A percentile compares a stretch with the other conserved stretches of the same genome.
phyloP scores from a whole-genome alignment of 2,329 filamentous ascomycete genomes.

The Purpureocillium lavendulum region DNA sequence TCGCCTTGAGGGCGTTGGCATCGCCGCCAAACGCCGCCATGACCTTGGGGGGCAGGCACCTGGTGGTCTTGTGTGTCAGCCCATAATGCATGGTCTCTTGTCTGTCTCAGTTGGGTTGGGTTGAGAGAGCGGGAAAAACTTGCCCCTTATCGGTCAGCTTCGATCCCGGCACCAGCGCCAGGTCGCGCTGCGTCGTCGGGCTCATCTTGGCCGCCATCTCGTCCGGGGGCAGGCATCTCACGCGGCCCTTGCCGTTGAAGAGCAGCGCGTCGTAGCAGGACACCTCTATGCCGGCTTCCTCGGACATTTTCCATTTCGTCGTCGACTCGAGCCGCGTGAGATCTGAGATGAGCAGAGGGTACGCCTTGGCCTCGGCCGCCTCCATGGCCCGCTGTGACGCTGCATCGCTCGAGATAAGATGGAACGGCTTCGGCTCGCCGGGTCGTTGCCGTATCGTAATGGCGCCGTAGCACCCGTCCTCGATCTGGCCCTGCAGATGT shows the following conservation, averaged over 20 bases:
- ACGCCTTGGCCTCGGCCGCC: slow-evolving; percentile 35
- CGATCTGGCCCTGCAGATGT: slow-evolving; percentile 45
- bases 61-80: too few species aligned
- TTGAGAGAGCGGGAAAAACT: slow-evolving; percentile 2
- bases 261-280: slow-evolving; percentile 53
- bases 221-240: slow-evolving; percentile 38
- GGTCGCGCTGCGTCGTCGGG: slow-evolving; percentile 18
- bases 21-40: slow-evolving; percentile 23
- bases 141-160: slow-evolving; percentile 33
- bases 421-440: slow-evolving; percentile 33
- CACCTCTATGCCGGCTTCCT: slow-evolving; percentile 35
- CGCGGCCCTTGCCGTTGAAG: slow-evolving; percentile 52
- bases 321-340: slow-evolving; percentile 45
- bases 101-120: too few species aligned
- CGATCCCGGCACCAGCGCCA: slow-evolving; percentile 18
- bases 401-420: slow-evolving; percentile 31
- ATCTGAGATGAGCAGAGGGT: slow-evolving; percentile 46
- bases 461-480: slow-evolving; percentile 51
- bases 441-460: slow-evolving; percentile 38
- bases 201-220: slow-evolving; percentile 31
- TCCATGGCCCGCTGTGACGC: slow-evolving; percentile 32
- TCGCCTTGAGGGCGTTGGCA: slow-evolving; percentile 18
- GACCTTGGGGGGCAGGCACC: slow-evolving; percentile 31
- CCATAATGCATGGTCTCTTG: too few species aligned
- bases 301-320: slow-evolving; percentile 34